phyloP scores from a whole-genome alignment of 192 early-diverging fungal genomes.

The Podochytrium sp. region DNA sequence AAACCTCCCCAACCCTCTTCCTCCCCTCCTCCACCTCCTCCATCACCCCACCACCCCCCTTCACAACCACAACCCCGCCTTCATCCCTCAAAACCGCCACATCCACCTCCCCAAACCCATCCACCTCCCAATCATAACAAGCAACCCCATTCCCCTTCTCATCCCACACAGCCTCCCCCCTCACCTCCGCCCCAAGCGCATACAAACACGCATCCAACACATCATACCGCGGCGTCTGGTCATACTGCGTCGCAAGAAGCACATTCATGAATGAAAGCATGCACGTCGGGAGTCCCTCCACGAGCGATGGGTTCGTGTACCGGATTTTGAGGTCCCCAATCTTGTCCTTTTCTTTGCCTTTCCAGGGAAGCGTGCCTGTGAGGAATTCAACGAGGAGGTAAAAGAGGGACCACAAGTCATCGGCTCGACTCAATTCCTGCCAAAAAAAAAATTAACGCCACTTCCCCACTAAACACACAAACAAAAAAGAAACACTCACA shows the following conservation, averaged over 20 bases:
- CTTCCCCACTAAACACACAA: not conserved
- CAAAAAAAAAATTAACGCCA: not conserved
- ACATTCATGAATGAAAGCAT: conserved; percentile 23
- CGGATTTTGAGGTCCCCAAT: conserved; percentile 48
- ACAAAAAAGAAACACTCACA: conserved; percentile 4
- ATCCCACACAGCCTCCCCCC: conserved; percentile 16
- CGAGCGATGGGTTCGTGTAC: conserved; percentile 26
- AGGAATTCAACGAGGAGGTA: conserved; percentile 60
- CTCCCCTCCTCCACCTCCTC: conserved; percentile 19
- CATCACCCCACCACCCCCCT: not conserved
- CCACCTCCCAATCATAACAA: conserved; percentile 22
- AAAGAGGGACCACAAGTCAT: conserved; percentile 64
- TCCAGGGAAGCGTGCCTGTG: conserved; percentile 58
- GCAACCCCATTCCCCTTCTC: conserved; percentile 27
- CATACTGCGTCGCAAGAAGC: conserved; percentile 11
- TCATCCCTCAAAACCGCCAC: conserved; percentile 13
- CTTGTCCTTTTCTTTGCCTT: conserved; percentile 57
- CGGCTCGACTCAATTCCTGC: conserved; percentile 57
- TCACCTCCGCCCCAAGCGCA: conserved; percentile 1
- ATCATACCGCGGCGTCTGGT: conserved; percentile 12
- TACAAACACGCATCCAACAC: conserved; percentile 12
- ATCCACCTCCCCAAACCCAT: conserved; percentile 19
- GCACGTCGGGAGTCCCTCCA: conserved; percentile 25
- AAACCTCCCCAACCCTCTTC: conserved; percentile 7
- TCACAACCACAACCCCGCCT: not conserved